Evolutionary conservation across 805 yeast genomes (phyloP), one percentile per base, ranked within the genome.

Genomic region (Blastobotrys americana): DNA sequence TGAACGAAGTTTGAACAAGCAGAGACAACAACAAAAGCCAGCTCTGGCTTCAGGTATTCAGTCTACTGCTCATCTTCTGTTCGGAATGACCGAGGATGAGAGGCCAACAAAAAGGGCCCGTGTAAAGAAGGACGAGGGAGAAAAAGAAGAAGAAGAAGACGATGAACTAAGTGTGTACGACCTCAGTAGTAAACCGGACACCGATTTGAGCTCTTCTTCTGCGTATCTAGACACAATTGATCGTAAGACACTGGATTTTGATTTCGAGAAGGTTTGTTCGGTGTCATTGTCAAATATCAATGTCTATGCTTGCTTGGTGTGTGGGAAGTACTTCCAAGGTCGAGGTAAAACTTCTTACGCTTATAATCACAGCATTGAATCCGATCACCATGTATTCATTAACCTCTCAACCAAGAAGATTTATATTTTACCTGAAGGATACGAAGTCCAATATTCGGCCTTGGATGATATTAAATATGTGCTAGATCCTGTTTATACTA

Each of bases 271-370:
- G 55, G 60, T 75, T 1, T 85, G 95, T 60, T 70, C 77, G 36
- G 74, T 80, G 0, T 73, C 87, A 0, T 65, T 84, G 18, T 70
- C 85, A 1, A 72, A 68, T 33, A 65, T 72, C 17, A 81, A 82
- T 54, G 73, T 84, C 0, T 82, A 84, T 55, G 78, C 84, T 25
- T 85, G 95, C 56, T 63, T 85, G 17, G 72, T 71, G 0, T 85
- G 95, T 63, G 90, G 89, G 27, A 79, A 74, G 54, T 85, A 77
- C 61, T 72, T 77, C 43, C 81, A 78, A 52, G 95, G 95, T 0
- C 68, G 87, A 19, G 73, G 78, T 1, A 66, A 62, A 45, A 59
- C 73, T n/a, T 76, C 89, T 0, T 79, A 79, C 18, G 88, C 89
- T 0, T 82, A 77, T 54, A 56, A 67, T 13, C 95, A 85, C 58